Base-by-base conservation (phyloP, 352 stramenopile species). In the Aphanomyces invadans region DNA sequence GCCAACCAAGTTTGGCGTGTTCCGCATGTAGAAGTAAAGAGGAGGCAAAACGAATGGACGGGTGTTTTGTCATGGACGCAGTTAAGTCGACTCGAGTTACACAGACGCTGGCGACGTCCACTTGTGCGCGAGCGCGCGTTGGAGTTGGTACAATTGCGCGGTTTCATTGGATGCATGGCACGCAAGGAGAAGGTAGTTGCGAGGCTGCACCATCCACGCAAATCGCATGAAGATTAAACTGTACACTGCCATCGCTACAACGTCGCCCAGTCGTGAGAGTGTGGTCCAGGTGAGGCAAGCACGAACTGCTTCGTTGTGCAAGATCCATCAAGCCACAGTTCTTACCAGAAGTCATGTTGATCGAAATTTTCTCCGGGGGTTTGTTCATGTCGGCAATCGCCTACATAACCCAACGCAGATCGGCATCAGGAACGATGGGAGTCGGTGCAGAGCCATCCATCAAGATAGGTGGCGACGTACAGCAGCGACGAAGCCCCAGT, bases 1-100 rank as follows among this genome's bases (percentile, higher is more conserved):
- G 70, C 76, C 87, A 60, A 98, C 88, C 60, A 95, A 95, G 65
- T 98, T 98, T 80, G 95, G 95, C 54, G 90, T 99, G 17, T 98
- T 99, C 73, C 80, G 95, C 71, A 98, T 98, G 91, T 99, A 90
- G 25, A 29, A 39, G 21, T 67, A 42, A 4, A 39, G 21, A n/a
- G n/a, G 38, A 53, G 38, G 38, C 25, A 25, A 53, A 53, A 53
- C 45, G 29, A 53, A 25, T 15, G 21, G 39, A n/a, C 10, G 11
- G 11, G 45, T 25, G 25, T n/a, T 53, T n/a, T 53, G 45, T 53
- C n/a, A 48, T 23, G 15, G 4, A 48, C 39, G 39, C 17, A 15
- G n/a, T n/a, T n/a, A n/a, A n/a, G n/a, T 23, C 39, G 21, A n/a
- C n/a, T n/a, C n/a, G n/a, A n/a, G 26, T 21, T 56, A 42, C 23